Base-by-base conservation (phyloP, 805 yeast genomes). In the Yarrowia sp. region DNA sequence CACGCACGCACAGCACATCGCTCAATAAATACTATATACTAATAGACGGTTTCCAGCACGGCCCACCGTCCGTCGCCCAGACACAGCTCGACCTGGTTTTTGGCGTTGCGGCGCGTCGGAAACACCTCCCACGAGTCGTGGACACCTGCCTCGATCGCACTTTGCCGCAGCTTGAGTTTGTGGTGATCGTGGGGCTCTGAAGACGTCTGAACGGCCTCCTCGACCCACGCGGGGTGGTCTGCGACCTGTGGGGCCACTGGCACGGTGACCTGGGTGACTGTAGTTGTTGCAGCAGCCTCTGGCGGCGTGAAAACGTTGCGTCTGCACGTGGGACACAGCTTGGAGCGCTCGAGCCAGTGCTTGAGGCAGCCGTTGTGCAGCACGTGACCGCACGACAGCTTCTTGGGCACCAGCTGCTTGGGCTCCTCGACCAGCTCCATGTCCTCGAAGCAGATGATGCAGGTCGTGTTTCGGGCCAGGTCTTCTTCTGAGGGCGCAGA, bases 371-470 rank as follows among this genome's bases (percentile, higher is more conserved):
- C 92, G 74, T 87, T 76, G 72, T 94, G 99, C 63, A 93, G 78
- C 51, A 90, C 86, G 73, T 94, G 99, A 24, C 90, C 88, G 77
- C 99, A 94, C 1, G 77, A 79, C 53, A 94, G 77, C 69, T 81
- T 87, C 72, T 90, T 90, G 4, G 98, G 97, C 53, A 74, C 77
- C 44, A 75, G 74, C 62, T 88, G 77, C 68, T 68, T 76, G 68
- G 63, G 72, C 9, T 51, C 63, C 2, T 69, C 62, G 2, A 72
- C 76, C 0, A 84, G 70, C 6, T 78, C 72, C 93, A 93, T 87
- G 65, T 90, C 96, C 67, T 94, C 98, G 68, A 96, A 84, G 74
- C 99, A 93, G 39, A 93, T 87, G 65, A 90, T 90, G 74, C 99
- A 88, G 24, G 88, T 70, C 71, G 77, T 74, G 63, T 86, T 87